Evolutionary conservation across 2,329 filamentous ascomycete species (phyloP).

Genomic region (Geosmithia morbida): DNA sequence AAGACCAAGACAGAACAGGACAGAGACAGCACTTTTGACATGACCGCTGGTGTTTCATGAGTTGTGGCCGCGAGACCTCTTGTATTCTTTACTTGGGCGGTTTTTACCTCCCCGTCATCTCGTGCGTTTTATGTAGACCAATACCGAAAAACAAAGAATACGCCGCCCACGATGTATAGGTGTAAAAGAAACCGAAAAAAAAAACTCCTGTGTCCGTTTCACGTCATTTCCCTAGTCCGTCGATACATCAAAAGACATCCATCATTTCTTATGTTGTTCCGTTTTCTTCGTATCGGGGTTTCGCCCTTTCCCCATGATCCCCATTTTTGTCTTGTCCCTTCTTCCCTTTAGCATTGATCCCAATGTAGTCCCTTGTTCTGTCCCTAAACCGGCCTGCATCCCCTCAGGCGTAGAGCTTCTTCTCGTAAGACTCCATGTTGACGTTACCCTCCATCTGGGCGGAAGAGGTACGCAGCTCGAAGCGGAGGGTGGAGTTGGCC

Average conservation of each 20-base stretch:
- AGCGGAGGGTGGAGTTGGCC: conserved; percentile 61
- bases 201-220: not conserved
- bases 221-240: not conserved
- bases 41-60: no score
- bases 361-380: not conserved
- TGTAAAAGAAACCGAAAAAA: not conserved
- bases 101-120: not conserved
- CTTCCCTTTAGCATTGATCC: not conserved
- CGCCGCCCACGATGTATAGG: not conserved
- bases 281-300: not conserved
- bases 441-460: conserved; percentile 95
- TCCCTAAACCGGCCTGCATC: not conserved
- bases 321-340: not conserved
- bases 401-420: conserved; percentile 88
- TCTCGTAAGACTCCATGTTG: conserved; percentile 97
- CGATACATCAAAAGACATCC: no score
- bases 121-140: not conserved
- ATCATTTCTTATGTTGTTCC: not conserved
- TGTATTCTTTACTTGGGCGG: not conserved
- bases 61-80: not conserved
- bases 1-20: no score
- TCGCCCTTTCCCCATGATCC: not conserved
- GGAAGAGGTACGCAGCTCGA: conserved; percentile 87
- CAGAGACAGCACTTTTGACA: no score
- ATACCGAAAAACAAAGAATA: not conserved